Evolutionary conservation across 1,284 basidiomycete genomes (phyloP), one percentile per base, ranked within the genome.

Genomic region (Volvariella surrecta): DNA sequence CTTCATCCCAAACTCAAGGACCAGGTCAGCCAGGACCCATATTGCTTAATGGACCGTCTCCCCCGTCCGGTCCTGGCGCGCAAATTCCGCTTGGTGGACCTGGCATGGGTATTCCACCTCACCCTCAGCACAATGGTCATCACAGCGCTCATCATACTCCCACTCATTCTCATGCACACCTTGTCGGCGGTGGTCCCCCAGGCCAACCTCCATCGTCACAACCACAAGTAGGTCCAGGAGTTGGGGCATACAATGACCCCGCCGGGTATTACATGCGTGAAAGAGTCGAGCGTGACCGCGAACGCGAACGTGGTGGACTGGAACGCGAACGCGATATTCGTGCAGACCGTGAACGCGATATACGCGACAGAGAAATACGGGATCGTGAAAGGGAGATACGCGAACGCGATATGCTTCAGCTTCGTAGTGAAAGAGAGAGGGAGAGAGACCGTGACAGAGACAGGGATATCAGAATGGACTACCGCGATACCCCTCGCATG

Each of bases 131-230:
- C 51, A 35, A 21, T 52, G 19, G 45, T 42, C 28, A 11, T 32
- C 37, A n/a, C 37, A 17, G 13, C 20, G n/a, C 37, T 7, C 13
- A 16, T n/a, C 17, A 39, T 7, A 39, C 50, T 6, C 50, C 49
- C 13, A 43, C 50, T 15, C 54, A 56, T 38, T 48, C 45, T 35
- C 53, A 58, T 18, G 19, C 19, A 9, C n/a, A 16, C 24, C 6
- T 28, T 11, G 24, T 28, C n/a, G 37, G 15, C 21, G 4, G 4
- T 39, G 11, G 11, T 8, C 37, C 17, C 13, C 15, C 15, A 16
- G 18, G 34, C 34, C 15, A 6, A 6, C 18, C 18, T 7, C 6
- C 6, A 4, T 19, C 34, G 34, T 37, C 34, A 7, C 15, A 37
- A 9, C 18, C 18, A 6, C 38, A 50, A 54, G 17, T 54, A 3